Conservation (phyloP, 2,329 filamentous ascomycete genomes). For the Penicillium sp. region DNA sequence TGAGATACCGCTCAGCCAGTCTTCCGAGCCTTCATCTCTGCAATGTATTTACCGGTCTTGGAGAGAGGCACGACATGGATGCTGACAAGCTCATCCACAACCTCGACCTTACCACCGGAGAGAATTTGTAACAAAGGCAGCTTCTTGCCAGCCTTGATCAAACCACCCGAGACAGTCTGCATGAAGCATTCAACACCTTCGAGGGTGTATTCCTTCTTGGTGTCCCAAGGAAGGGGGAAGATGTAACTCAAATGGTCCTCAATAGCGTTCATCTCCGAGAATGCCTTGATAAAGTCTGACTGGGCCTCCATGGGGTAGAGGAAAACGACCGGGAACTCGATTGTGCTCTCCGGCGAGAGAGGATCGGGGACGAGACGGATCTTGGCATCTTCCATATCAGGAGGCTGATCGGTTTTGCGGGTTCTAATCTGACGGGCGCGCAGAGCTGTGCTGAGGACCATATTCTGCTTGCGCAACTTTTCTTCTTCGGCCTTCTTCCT, state of each 20-base stretch:
- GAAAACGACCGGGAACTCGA: slow-evolving; percentile 76
- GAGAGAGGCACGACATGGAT: slow-evolving; percentile 77
- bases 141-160: slow-evolving; percentile 89
- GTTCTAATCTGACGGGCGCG: slow-evolving; percentile 67
- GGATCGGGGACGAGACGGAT: slow-evolving; percentile 70
- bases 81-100: slow-evolving; percentile 80
- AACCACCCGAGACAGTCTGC: slow-evolving; percentile 73
- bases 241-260: slow-evolving; percentile 79
- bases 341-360: slow-evolving; percentile 66
- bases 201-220: slow-evolving; percentile 61
- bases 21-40: slow-evolving; percentile 77
- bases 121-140: slow-evolving; percentile 73
- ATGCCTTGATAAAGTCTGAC: slow-evolving; percentile 87
- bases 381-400: slow-evolving; percentile 81
- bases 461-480: slow-evolving; percentile 51
- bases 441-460: slow-evolving; percentile 65
- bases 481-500: slow-evolving; percentile 53
- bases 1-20: slow-evolving; percentile 23
- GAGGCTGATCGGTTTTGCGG: slow-evolving; percentile 66
- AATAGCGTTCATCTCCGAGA: slow-evolving; percentile 72
- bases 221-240: slow-evolving; percentile 85
- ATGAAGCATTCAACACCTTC: slow-evolving; percentile 79
- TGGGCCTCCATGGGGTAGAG: slow-evolving; percentile 81
- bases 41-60: slow-evolving; percentile 72
- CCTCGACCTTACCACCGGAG: slow-evolving; percentile 72